These are phyloP conservation scores for Pleurozium schreberi DNA, from an alignment of 225 moss, liverwort and hornwort species.

Conservation along the genomic window DNA sequence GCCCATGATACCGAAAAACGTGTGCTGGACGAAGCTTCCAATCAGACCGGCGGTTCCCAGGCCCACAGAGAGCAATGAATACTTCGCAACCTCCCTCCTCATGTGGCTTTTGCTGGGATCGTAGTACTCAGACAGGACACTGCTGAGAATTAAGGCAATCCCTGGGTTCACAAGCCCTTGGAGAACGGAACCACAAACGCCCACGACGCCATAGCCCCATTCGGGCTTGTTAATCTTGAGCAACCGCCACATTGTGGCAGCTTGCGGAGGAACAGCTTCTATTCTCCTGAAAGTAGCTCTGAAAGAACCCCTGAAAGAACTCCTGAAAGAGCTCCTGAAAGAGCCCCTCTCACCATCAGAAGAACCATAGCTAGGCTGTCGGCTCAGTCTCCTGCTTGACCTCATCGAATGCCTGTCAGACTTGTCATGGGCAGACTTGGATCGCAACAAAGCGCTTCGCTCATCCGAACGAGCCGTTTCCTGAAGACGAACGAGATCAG, in stretches of 20 bases:
- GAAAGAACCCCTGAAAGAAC: background rate
- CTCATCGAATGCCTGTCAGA: background rate
- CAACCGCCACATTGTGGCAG: constrained; percentile 27
- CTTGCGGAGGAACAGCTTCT: background rate
- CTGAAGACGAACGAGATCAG: constrained; percentile 18
- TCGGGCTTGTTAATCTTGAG: constrained; percentile 26
- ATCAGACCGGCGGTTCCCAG: background rate
- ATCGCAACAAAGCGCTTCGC: background rate
- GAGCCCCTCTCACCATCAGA: background rate
- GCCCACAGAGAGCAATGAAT: background rate
- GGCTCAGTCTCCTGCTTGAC: background rate
- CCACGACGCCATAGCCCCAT: constrained; percentile 21
- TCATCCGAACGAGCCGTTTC: constrained; percentile 3
- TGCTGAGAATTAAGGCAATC: constrained; percentile 5
- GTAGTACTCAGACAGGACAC: constrained; percentile 15
- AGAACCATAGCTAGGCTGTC: background rate
- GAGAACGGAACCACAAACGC: background rate
- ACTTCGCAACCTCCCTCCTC: constrained; percentile 9
- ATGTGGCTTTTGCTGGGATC: background rate
- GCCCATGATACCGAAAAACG: constrained; percentile 37
- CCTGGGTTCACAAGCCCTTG: constrained; percentile 22
- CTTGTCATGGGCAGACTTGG: background rate
- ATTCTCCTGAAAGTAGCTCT: background rate
- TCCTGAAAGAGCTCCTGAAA: background rate
- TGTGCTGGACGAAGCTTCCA: constrained; percentile 23